phyloP scores from a whole-genome alignment of 352 stramenopile genomes.

The Salisapilia sapeloensis region DNA sequence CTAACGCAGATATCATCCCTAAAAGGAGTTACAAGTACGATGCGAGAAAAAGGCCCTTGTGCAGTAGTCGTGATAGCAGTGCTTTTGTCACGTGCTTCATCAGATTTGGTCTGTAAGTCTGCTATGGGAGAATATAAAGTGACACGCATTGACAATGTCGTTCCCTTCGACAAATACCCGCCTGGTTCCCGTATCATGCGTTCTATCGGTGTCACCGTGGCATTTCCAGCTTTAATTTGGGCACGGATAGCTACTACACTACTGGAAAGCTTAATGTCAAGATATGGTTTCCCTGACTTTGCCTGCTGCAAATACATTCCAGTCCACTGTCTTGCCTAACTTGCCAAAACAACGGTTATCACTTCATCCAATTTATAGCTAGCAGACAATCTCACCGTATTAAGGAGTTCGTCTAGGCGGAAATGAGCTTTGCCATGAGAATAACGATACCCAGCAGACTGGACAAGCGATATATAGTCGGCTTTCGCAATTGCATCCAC shows the following conservation, averaged over 20 bases:
- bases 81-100: background rate
- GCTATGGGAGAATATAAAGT: constrained; percentile 20
- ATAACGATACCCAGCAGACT: constrained; percentile 20
- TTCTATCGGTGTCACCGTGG: constrained; percentile 8
- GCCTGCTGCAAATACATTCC: background rate
- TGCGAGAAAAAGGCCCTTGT: constrained; percentile 30
- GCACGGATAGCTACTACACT: constrained; percentile 1
- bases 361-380: no score
- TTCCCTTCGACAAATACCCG: constrained; percentile 20
- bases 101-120: background rate
- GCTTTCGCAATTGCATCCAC: constrained; percentile 39
- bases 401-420: constrained; percentile 37
- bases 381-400: constrained; percentile 8
- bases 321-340: no score
- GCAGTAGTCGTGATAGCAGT: background rate
- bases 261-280: background rate
- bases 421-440: constrained; percentile 37
- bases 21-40: constrained; percentile 79
- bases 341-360: no score
- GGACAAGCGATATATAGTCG: constrained; percentile 27
- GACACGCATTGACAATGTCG: constrained; percentile 20
- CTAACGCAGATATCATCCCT: constrained; percentile 29
- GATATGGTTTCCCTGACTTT: constrained; percentile 3
- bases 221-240: background rate
- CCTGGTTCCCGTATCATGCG: constrained; percentile 37